phyloP scores from a whole-genome alignment of 2,329 filamentous ascomycete species.

The Elsinoe necatrix region DNA sequence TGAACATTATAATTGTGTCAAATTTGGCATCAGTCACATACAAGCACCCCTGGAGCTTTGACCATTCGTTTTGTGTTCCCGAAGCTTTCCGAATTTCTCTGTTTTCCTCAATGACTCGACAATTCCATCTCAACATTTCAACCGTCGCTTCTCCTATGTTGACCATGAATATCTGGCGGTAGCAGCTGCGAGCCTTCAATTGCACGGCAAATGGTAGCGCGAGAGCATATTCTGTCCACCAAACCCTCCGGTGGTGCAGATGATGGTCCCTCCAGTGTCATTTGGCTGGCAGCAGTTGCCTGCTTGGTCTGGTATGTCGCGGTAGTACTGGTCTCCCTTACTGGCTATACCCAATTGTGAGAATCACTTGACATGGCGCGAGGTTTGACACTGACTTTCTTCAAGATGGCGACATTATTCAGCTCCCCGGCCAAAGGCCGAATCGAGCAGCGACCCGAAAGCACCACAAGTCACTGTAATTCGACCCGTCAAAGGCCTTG shows the following conservation, averaged over 20 bases:
- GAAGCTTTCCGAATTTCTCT: background rate
- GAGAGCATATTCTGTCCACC: background rate
- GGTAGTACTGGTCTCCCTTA: constrained; percentile 47
- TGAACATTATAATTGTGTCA: background rate
- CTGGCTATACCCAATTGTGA: constrained; percentile 55
- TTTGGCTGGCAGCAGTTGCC: constrained; percentile 28
- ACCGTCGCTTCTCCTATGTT: background rate
- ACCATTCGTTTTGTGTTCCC: background rate
- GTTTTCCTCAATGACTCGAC: background rate
- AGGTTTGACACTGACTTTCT: constrained; percentile 18
- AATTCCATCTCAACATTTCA: background rate
- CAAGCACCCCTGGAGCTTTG: too few species aligned
- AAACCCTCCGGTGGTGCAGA: background rate
- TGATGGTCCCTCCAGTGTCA: background rate
- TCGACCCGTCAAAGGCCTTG: constrained; percentile 85
- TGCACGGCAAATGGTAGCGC: background rate
- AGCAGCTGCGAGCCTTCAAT: background rate
- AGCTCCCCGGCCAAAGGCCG: constrained; percentile 28
- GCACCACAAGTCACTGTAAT: constrained; percentile 83
- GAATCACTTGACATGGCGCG: constrained; percentile 19
- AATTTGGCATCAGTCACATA: too few species aligned
- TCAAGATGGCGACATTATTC: constrained; percentile 49
- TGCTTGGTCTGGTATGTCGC: constrained; percentile 50
- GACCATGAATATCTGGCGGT: background rate
- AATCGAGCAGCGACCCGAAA: constrained; percentile 26